phyloP scores from a whole-genome alignment of 176 grass and related monocot species.

The Carex kokanica region DNA sequence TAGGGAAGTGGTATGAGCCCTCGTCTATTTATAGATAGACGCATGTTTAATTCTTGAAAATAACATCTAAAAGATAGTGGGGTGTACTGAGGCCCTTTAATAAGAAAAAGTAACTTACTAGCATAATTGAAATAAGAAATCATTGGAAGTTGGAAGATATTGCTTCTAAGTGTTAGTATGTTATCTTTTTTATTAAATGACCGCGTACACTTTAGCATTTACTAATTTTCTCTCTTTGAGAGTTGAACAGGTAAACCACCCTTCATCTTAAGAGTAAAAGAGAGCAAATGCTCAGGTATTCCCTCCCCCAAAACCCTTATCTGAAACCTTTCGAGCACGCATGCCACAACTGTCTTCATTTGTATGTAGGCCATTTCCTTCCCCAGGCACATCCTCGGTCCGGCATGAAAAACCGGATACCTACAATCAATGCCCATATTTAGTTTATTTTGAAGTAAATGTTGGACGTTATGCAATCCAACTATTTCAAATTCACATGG shows the following conservation, averaged over 20 bases:
- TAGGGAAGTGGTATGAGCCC: too few relatives aligned
- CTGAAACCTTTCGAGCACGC: constrained; percentile 40
- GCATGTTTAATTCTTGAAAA: too few relatives aligned
- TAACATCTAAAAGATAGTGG: too few relatives aligned
- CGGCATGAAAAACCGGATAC: constrained; percentile 20
- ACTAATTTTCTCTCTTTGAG: constrained; percentile 22
- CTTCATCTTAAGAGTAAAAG: constrained; percentile 28
- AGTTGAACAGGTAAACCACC: constrained; percentile 35
- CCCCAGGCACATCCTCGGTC: neutral
- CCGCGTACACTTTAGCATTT: neutral
- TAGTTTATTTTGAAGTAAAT: neutral
- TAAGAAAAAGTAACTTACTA: too few relatives aligned
- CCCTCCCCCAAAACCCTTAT: constrained; percentile 23
- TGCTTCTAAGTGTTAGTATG: too few relatives aligned
- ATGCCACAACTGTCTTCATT: constrained; percentile 30
- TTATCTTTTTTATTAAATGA: too few relatives aligned
- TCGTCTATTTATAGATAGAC: too few relatives aligned
- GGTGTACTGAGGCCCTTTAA: too few relatives aligned
- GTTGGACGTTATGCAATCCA: too few relatives aligned
- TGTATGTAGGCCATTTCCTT: constrained; percentile 22
- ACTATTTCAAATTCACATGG: too few relatives aligned
- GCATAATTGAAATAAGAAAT: too few relatives aligned
- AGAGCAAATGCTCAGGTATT: constrained; percentile 12
- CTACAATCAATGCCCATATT: neutral
- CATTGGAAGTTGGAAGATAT: too few relatives aligned